Base-by-base conservation (phyloP, 2,329 filamentous ascomycete genomes). In the Leptographium lundbergii region DNA sequence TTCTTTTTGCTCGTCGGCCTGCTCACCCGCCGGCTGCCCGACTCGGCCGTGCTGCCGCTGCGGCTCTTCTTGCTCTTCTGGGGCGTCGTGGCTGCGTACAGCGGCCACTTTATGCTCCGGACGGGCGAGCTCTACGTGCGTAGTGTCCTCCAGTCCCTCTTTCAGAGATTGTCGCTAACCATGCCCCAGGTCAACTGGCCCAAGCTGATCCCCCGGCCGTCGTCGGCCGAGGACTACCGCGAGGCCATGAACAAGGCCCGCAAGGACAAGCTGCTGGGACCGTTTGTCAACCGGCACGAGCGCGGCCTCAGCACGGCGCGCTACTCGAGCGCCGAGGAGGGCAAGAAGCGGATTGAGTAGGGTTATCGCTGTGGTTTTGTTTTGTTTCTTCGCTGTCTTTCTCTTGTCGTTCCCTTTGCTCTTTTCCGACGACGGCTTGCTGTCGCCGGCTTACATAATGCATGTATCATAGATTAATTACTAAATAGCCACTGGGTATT, bases 341-440 rank as follows among this genome's bases (percentile, higher is more conserved):
- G 94, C 57, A 99, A 99, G 81, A 99, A 96, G 81, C 89, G 94
- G 70, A 95, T 95, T 68, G 94, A 99, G 71, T 91, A 81, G 51
- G 22, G 19, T 24, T n/a, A n/a, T n/a, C 29, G 3, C 51, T 34
- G 6, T 54, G 32, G 6, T 56, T 29, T 25, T 25, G 19, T 19
- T 36, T 22, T 54, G 32, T 27, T 39, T 54, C 10, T 19, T 47
- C 10, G 11, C 13, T 25, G 5, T 5, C n/a, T 42, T 48, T 25
- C 17, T 32, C 32, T 10, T 42, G 6, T 42, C 11, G 55, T n/a
- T 34, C n/a, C 9, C 7, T 51, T 54, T n/a, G 36, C 19, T 32
- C 34, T 4, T 27, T 32, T 7, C 25, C 3, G 14, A 48, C 29
- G 42, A n/a, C n/a, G n/a, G n/a, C 51, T 17, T 5, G 51, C 34